Evolutionary conservation across 202 grass and related monocot genomes (phyloP).

Genomic region (Digitaria exilis): DNA sequence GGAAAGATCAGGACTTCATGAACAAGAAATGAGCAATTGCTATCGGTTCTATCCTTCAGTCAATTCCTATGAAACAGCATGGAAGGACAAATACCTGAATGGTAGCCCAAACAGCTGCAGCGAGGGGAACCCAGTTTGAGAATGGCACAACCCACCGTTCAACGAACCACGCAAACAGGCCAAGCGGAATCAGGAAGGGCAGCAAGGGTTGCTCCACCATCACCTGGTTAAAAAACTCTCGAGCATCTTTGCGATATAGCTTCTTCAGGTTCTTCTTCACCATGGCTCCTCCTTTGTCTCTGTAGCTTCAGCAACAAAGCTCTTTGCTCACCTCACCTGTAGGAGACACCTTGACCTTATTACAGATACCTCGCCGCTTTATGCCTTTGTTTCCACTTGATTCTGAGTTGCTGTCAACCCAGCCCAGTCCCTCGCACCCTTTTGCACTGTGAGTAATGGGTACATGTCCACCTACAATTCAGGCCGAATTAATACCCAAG

Average conservation of each 20-base stretch:
- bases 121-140: slow-evolving; percentile 91
- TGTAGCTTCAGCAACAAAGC: slow-evolving; percentile 19
- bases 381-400: slow-evolving; percentile 35
- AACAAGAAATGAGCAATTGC: slow-evolving; percentile 9
- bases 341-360: background rate
- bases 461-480: slow-evolving; percentile 47
- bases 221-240: slow-evolving; percentile 81
- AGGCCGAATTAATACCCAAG: slow-evolving; percentile 37
- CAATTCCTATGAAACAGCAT: slow-evolving; percentile 29
- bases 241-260: slow-evolving; percentile 61
- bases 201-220: slow-evolving; percentile 86
- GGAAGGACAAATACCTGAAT: slow-evolving; percentile 58
- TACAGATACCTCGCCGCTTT: slow-evolving; percentile 30
- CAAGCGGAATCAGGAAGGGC: slow-evolving; percentile 82
- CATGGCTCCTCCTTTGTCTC: slow-evolving; percentile 49
- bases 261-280: slow-evolving; percentile 66
- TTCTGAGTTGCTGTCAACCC: slow-evolving; percentile 24
- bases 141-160: slow-evolving; percentile 96
- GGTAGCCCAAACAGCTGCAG: slow-evolving; percentile 83
- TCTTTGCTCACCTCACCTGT: background rate
- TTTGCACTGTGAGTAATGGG: slow-evolving; percentile 42
- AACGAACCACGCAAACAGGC: slow-evolving; percentile 78
- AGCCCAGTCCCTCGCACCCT: background rate
- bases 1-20: background rate
- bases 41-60: background rate